Conservation (phyloP, 2,329 filamentous ascomycete genomes). For the Sclerotinia trifoliorum region DNA sequence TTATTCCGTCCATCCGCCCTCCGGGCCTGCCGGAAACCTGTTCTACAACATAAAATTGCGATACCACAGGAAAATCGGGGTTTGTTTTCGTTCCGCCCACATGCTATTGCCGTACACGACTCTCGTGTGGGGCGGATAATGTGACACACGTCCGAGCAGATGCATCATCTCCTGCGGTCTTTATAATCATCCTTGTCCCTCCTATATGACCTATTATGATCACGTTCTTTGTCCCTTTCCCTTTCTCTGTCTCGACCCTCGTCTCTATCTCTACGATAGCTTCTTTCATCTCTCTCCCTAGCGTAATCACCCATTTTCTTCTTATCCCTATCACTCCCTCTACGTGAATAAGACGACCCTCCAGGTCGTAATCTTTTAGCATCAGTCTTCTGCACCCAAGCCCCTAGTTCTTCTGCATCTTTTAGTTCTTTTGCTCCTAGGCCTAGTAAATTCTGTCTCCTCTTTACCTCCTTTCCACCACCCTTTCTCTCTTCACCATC, state of each 20-base stretch:
- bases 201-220: constrained; percentile 28
- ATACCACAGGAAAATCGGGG: background rate
- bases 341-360: constrained; percentile 32
- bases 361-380: constrained; percentile 48
- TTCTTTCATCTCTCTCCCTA: constrained; percentile 44
- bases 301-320: constrained; percentile 46
- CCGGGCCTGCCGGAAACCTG: too few species aligned
- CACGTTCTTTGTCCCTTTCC: constrained; percentile 29
- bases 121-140: background rate
- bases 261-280: constrained; percentile 40
- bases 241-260: constrained; percentile 38
- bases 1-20: background rate
- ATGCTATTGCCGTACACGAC: background rate
- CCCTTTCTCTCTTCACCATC: constrained; percentile 62
- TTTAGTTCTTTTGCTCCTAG: constrained; percentile 84
- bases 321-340: constrained; percentile 39
- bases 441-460: constrained; percentile 77
- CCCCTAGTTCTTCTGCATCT: constrained; percentile 69
- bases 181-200: constrained; percentile 35
- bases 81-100: background rate
- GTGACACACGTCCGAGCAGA: background rate
- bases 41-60: background rate
- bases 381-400: constrained; percentile 71
- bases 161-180: constrained; percentile 24
- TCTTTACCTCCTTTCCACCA: constrained; percentile 62